Evolutionary conservation across 73 alveolate genomes (phyloP).

Genomic region (Durusdinium trenchii): DNA sequence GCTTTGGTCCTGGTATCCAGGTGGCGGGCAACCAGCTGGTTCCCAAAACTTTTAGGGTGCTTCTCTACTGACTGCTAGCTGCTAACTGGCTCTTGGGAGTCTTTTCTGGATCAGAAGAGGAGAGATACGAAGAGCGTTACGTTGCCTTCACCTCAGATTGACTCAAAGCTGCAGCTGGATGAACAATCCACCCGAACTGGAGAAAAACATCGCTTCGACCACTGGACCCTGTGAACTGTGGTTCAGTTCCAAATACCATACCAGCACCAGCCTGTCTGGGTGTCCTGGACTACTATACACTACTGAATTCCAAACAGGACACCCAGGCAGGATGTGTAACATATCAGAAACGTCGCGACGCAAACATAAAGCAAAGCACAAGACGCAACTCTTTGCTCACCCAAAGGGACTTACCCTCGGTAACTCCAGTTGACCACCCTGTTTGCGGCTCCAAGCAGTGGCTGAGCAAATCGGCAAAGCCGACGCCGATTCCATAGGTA

Average conservation of each 20-base stretch:
- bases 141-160: neutral
- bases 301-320: too few species aligned
- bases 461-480: neutral
- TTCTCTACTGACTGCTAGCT: neutral
- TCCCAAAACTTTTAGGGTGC: neutral
- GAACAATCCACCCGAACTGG: too few species aligned
- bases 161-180: neutral
- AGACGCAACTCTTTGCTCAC: too few species aligned
- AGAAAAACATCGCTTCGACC: too few species aligned
- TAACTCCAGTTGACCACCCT: neutral
- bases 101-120: neutral
- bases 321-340: too few species aligned
- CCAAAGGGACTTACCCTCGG: neutral
- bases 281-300: too few species aligned
- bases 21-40: neutral
- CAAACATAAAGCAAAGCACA: too few species aligned
- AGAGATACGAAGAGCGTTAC: neutral
- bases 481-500: constrained; percentile 8
- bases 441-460: neutral
- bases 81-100: neutral
- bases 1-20: neutral
- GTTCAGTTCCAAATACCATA: too few species aligned
- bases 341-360: too few species aligned
- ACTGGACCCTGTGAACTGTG: too few species aligned
- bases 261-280: too few species aligned